A percentile compares a stretch with the other conserved stretches of the same genome.
These are phyloP conservation scores for Pythium chondricola DNA, from an alignment of 352 stramenopile species.

Conservation along the genomic window DNA sequence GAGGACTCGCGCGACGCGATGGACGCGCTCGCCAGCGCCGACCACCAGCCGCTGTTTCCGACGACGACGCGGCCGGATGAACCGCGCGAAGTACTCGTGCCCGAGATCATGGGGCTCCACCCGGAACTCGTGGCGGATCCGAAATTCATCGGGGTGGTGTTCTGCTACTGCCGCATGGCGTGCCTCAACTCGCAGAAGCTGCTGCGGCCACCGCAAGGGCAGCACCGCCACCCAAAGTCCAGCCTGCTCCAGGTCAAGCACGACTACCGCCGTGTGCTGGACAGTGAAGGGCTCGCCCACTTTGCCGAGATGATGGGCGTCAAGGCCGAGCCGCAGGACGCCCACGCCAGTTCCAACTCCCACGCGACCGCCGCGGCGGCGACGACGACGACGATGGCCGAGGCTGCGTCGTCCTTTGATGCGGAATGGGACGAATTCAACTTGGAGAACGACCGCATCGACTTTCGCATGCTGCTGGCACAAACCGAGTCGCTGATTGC, in stretches of 20 bases:
- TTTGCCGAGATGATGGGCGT: constrained; percentile 77
- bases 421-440: constrained; percentile 85
- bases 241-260: constrained; percentile 80
- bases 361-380: too few species aligned
- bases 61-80: constrained; percentile 2
- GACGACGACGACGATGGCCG: too few species aligned
- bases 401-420: constrained; percentile 33
- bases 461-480: constrained; percentile 74
- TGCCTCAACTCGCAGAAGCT: constrained; percentile 83
- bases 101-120: constrained; percentile 72
- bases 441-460: constrained; percentile 80
- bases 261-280: constrained; percentile 72
- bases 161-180: constrained; percentile 75
- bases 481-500: constrained; percentile 56
- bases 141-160: constrained; percentile 71
- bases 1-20: constrained; percentile 33
- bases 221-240: constrained; percentile 55
- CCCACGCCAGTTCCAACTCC: too few species aligned
- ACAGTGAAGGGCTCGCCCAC: constrained; percentile 63
- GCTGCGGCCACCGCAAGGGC: constrained; percentile 40
- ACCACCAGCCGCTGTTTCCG: background rate
- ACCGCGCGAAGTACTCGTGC: constrained; percentile 34
- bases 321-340: constrained; percentile 24
- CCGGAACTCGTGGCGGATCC: constrained; percentile 69
- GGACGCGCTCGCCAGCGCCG: constrained; percentile 2